Percentiles rank a stretch among this genome's conserved stretches.
Evolutionary conservation across 2,329 filamentous ascomycete species (phyloP).

Genomic region (Didymella pinodella): DNA sequence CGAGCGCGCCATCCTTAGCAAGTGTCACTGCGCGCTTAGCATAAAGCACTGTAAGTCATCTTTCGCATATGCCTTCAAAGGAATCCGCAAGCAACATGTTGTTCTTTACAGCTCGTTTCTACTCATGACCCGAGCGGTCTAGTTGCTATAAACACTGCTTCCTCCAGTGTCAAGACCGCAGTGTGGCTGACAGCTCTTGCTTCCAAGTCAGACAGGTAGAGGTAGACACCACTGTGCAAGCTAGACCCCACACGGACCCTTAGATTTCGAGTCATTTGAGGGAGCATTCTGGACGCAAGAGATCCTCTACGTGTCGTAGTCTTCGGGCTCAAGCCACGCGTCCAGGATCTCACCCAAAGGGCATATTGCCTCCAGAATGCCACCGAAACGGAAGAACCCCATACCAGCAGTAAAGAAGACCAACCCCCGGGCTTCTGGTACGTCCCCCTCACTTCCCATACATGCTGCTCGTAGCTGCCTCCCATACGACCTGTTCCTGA

Average conservation of each 20-base stretch:
- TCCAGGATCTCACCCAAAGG: background rate
- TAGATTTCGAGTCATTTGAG: background rate
- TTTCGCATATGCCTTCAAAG: slow-evolving; percentile 17
- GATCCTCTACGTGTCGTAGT: background rate
- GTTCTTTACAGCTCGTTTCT: background rate
- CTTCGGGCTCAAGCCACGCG: slow-evolving; percentile 2
- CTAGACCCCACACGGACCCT: background rate
- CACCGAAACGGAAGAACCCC: slow-evolving; percentile 43
- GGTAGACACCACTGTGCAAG: background rate
- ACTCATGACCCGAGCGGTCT: background rate
- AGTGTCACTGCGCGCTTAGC: slow-evolving; percentile 32
- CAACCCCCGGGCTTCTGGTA: slow-evolving; percentile 32
- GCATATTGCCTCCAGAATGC: slow-evolving; percentile 34
- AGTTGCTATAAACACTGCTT: background rate
- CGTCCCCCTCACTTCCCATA: slow-evolving; percentile 20
- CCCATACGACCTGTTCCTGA: slow-evolving; percentile 46
- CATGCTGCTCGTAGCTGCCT: slow-evolving; percentile 23
- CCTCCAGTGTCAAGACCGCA: background rate
- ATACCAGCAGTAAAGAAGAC: slow-evolving; percentile 10
- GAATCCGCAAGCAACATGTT: background rate
- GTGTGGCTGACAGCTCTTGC: slow-evolving; percentile 14
- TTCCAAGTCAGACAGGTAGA: slow-evolving; percentile 9
- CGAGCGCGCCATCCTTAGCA: slow-evolving; percentile 24
- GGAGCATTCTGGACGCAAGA: background rate
- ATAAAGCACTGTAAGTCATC: slow-evolving; percentile 34